phyloP scores from a whole-genome alignment of 2,329 filamentous ascomycete genomes.

The Fusarium devonianum region DNA sequence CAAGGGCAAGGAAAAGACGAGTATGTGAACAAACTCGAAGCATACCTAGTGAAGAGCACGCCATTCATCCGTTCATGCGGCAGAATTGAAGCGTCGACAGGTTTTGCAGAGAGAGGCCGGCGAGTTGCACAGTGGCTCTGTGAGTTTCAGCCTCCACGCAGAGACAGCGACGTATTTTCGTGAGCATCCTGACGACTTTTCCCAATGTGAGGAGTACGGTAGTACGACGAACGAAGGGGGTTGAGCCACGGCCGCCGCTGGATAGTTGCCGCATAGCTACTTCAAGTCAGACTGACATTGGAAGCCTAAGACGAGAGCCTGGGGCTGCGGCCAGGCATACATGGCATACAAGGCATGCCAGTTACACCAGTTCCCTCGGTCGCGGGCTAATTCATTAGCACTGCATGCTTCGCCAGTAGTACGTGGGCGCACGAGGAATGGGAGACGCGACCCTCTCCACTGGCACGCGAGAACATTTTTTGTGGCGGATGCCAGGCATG shows the following conservation, averaged over 20 bases:
- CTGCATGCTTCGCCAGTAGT: slow-evolving; percentile 11
- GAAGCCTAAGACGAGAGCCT: slow-evolving; percentile 20
- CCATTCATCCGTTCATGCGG: slow-evolving; percentile 2
- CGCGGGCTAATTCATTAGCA: slow-evolving; percentile 19
- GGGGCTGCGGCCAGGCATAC: slow-evolving; percentile 28
- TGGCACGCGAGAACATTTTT: slow-evolving; percentile 6
- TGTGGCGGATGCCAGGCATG: slow-evolving; percentile 27
- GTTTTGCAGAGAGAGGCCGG: neutral
- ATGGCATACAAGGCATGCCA: slow-evolving; percentile 18
- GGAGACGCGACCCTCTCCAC: slow-evolving; percentile 18
- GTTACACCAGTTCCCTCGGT: neutral
- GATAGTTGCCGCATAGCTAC: neutral
- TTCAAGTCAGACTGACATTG: slow-evolving; percentile 8
- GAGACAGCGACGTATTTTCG: slow-evolving; percentile 1
- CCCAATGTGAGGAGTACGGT: too few relatives aligned
- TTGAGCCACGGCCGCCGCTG: slow-evolving; percentile 11
- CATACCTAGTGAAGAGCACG: slow-evolving; percentile 16
- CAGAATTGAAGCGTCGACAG: neutral
- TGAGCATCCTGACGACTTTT: too few relatives aligned
- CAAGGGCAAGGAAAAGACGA: neutral
- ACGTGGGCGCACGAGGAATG: slow-evolving; percentile 27
- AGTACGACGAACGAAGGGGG: too few relatives aligned
- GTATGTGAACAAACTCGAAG: neutral
- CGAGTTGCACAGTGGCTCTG: neutral
- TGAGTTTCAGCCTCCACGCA: slow-evolving; percentile 4